phyloP scores from a whole-genome alignment of 78 protist species.

The Mastigamoeba balamuthi region DNA sequence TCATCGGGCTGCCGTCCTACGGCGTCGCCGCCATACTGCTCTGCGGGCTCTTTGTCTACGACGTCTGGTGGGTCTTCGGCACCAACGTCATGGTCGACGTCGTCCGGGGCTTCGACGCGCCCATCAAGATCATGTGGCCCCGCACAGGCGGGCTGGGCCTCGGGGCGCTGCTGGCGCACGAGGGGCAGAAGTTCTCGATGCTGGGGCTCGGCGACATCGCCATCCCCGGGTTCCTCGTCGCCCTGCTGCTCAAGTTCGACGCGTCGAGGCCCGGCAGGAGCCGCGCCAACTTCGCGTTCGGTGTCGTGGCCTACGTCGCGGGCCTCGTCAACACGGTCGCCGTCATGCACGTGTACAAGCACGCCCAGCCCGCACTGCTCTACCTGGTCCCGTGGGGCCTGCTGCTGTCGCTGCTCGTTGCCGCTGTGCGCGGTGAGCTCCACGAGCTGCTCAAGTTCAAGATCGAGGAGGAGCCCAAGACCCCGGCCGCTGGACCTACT shows the following conservation, averaged over 20 bases:
- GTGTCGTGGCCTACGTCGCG: conserved; percentile 48
- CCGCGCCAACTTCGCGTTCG: conserved; percentile 4
- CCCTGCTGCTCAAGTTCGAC: conserved; percentile 72
- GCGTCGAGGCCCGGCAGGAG: neutral
- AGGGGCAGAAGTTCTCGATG: conserved; percentile 64
- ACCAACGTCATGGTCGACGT: conserved; percentile 90
- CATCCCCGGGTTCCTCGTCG: conserved; percentile 83
- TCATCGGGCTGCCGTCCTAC: conserved; percentile 20
- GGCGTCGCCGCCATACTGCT: conserved; percentile 44
- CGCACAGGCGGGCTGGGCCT: too few relatives aligned
- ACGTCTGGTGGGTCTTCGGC: conserved; percentile 91
- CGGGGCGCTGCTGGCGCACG: conserved; percentile 32
- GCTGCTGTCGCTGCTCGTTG: too few relatives aligned
- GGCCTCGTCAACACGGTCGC: conserved; percentile 67
- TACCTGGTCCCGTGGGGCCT: too few relatives aligned
- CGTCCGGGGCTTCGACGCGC: conserved; percentile 83
- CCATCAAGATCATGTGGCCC: conserved; percentile 84
- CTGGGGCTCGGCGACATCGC: conserved; percentile 95
- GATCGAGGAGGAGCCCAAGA: too few relatives aligned
- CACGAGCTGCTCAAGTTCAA: too few relatives aligned
- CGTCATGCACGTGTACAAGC: conserved; percentile 73
- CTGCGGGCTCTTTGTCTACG: conserved; percentile 81
- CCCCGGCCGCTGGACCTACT: too few relatives aligned
- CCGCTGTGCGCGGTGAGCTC: too few relatives aligned
- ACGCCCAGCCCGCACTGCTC: too few relatives aligned